Conservation (phyloP, 306 rosid species). For the Psophocarpus tetragonolobus region DNA sequence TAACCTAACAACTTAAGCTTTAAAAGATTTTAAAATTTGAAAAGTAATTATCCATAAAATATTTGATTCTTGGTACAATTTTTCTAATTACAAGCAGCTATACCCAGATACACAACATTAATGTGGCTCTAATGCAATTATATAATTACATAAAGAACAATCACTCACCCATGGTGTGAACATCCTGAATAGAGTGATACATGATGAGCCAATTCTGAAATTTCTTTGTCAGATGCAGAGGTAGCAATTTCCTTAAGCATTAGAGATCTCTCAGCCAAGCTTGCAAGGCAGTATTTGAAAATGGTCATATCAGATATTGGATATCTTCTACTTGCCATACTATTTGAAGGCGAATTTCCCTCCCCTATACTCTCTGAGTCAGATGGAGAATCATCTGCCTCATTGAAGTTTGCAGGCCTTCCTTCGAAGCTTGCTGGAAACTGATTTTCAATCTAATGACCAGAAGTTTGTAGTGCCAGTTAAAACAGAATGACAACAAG, state of each 20-base stretch:
- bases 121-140: slow-evolving; percentile 2
- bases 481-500: slow-evolving; percentile 15
- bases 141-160: slow-evolving; percentile 5
- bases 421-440: slow-evolving; percentile 44
- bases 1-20: background rate
- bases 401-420: slow-evolving; percentile 51
- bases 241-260: slow-evolving; percentile 86
- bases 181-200: slow-evolving; percentile 89
- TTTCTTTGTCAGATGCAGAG: slow-evolving; percentile 60
- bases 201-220: slow-evolving; percentile 63
- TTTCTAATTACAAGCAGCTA: slow-evolving; percentile 28
- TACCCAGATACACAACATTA: slow-evolving; percentile 20
- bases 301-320: slow-evolving; percentile 69
- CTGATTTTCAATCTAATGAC: slow-evolving; percentile 62
- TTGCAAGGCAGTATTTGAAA: slow-evolving; percentile 85
- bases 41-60: slow-evolving; percentile 9
- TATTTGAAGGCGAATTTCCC: slow-evolving; percentile 53
- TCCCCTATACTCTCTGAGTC: slow-evolving; percentile 70
- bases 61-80: slow-evolving; percentile 3
- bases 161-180: slow-evolving; percentile 83
- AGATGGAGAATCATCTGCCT: slow-evolving; percentile 58
- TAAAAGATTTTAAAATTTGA: slow-evolving; percentile 16
- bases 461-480: slow-evolving; percentile 23
- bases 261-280: slow-evolving; percentile 74
- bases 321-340: slow-evolving; percentile 49